phyloP scores from a whole-genome alignment of 1,284 basidiomycete species.

The Fistulina hepatica region DNA sequence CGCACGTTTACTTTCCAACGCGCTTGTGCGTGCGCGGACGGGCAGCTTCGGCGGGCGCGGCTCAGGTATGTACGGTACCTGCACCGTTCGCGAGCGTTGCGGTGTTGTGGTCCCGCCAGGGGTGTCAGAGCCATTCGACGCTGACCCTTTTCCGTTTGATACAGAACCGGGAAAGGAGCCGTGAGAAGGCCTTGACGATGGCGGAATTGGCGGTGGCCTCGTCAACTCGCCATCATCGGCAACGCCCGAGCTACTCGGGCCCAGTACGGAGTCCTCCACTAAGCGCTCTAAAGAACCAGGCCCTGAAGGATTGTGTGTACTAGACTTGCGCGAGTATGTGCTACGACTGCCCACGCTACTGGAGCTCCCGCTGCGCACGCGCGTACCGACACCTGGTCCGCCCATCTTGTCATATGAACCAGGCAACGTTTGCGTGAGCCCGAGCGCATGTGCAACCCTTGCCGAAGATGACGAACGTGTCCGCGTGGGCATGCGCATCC shows the following conservation, averaged over 20 bases:
- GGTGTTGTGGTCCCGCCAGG: slow-evolving; percentile 10
- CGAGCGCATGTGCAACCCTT: slow-evolving; percentile 29
- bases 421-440: slow-evolving; percentile 27
- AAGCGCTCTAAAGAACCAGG: slow-evolving; percentile 13
- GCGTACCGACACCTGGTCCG: slow-evolving; percentile 23
- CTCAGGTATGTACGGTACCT: slow-evolving; percentile 31
- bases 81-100: slow-evolving; percentile 11
- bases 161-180: too few species aligned
- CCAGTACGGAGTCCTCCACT: slow-evolving; percentile 10
- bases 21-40: slow-evolving; percentile 38
- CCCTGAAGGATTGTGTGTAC: slow-evolving; percentile 1
- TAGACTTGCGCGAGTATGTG: slow-evolving; percentile 14
- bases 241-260: too few species aligned
- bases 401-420: slow-evolving; percentile 26
- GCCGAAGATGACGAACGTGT: too few species aligned
- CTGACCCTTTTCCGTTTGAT: slow-evolving; percentile 26
- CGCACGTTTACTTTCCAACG: slow-evolving; percentile 1
- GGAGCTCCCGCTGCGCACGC: slow-evolving; percentile 11
- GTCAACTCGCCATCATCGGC: not conserved
- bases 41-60: slow-evolving; percentile 40
- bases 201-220: too few species aligned
- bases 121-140: slow-evolving; percentile 21
- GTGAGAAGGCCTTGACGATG: too few species aligned
- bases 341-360: slow-evolving; percentile 12
- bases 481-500: too few species aligned